A percentile compares a stretch with the other conserved stretches of the same genome.
These are phyloP conservation scores for Scopulariopsis brevicaulis DNA, from an alignment of 2,329 filamentous ascomycete species.

Conservation along the genomic window DNA sequence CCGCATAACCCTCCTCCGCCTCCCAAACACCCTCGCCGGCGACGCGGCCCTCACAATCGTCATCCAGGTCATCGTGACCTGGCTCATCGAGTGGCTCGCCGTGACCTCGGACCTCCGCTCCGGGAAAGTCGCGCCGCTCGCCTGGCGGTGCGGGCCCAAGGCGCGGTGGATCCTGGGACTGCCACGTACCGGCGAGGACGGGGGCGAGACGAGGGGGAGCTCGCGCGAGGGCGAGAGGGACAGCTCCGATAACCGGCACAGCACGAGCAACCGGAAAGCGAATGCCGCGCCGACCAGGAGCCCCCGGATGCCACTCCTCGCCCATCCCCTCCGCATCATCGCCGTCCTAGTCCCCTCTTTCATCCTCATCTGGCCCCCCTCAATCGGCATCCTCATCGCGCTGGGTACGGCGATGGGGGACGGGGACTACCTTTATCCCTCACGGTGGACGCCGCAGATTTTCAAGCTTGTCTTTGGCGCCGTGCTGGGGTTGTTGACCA, in stretches of 20 bases:
- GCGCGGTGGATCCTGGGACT: constrained; percentile 25
- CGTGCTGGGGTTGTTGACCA: constrained; percentile 30
- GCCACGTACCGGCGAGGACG: constrained; percentile 25
- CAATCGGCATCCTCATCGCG: constrained; percentile 28
- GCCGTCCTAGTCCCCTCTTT: constrained; percentile 25
- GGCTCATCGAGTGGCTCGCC: constrained; percentile 34
- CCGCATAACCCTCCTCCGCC: constrained; percentile 33
- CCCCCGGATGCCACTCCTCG: constrained; percentile 18
- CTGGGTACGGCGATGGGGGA: constrained; percentile 17
- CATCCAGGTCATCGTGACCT: constrained; percentile 37
- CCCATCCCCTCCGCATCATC: constrained; percentile 30
- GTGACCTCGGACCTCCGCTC: constrained; percentile 33
- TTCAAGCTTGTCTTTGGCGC: constrained; percentile 39
- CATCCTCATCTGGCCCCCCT: constrained; percentile 28
- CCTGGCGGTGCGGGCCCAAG: not conserved
- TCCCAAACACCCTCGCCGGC: constrained; percentile 37
- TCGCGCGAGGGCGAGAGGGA: not conserved
- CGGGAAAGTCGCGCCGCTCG: constrained; percentile 23
- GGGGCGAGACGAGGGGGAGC: not conserved
- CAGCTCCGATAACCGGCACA: not conserved
- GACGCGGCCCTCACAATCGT: constrained; percentile 40
- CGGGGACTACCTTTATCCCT: constrained; percentile 30
- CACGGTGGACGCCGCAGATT: constrained; percentile 31
- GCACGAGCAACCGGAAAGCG: not conserved
- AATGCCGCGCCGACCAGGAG: not conserved